These are phyloP conservation scores for Taiwanofungus camphoratus DNA, from an alignment of 1,284 basidiomycete genomes.

Conservation along the genomic window DNA sequence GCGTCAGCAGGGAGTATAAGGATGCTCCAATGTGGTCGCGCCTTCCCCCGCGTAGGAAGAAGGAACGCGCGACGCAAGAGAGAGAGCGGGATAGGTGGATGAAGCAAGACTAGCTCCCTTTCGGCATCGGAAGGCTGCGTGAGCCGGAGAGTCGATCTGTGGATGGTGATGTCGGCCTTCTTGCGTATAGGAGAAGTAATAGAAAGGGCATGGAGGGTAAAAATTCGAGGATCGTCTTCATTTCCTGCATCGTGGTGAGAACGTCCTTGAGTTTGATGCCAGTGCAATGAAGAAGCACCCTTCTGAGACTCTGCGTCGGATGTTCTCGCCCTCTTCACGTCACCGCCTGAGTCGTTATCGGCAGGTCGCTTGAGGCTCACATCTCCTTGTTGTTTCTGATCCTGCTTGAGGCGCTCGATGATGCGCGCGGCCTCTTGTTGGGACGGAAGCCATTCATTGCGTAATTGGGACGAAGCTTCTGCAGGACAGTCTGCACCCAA, in stretches of 20 bases:
- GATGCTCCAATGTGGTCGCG: constrained; percentile 62
- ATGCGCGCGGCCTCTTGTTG: not conserved
- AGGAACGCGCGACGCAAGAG: constrained; percentile 52
- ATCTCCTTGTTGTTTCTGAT: no score
- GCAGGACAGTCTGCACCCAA: constrained; percentile 3
- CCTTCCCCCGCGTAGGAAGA: constrained; percentile 60
- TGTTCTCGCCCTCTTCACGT: no score
- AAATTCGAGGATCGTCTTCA: constrained; percentile 37
- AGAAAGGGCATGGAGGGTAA: constrained; percentile 54
- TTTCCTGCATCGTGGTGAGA: no score
- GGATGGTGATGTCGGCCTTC: constrained; percentile 58
- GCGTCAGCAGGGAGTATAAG: constrained; percentile 49
- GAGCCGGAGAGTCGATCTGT: constrained; percentile 43
- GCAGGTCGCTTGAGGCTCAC: no score
- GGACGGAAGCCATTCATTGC: not conserved
- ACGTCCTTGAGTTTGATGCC: no score
- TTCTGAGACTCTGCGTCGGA: no score
- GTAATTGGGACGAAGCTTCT: constrained; percentile 9
- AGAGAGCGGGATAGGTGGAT: constrained; percentile 42
- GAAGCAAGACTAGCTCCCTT: constrained; percentile 33
- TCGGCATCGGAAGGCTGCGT: constrained; percentile 39
- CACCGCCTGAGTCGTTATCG: no score
- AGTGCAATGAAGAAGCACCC: no score
- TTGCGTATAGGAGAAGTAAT: constrained; percentile 64
- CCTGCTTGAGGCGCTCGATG: constrained; percentile 4